Percentiles rank a stretch among this genome's conserved stretches.
These are phyloP conservation scores for Sphaerobolus stellatus DNA, from an alignment of 1,284 basidiomycete genomes.

Conservation along the genomic window DNA sequence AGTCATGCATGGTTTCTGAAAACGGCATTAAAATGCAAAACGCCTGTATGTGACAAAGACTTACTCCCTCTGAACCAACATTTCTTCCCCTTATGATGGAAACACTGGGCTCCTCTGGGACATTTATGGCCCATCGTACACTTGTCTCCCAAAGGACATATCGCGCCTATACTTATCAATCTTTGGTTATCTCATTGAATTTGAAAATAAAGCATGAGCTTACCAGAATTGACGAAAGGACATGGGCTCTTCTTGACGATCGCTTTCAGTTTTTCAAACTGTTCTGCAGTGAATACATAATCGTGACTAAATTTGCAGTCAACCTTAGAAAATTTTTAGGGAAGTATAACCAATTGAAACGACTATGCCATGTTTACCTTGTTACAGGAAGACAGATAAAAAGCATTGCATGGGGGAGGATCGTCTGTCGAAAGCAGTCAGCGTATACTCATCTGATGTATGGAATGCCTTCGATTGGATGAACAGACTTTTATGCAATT, in stretches of 20 bases:
- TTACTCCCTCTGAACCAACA: conserved; percentile 82
- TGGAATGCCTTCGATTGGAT: not conserved
- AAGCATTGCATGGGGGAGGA: conserved; percentile 79
- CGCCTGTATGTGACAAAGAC: conserved; percentile 30
- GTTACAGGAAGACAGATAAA: conserved; percentile 74
- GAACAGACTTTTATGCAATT: conserved; percentile 50
- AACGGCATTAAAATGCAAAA: too few relatives aligned
- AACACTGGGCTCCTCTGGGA: conserved; percentile 65
- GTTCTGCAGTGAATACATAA: conserved; percentile 65
- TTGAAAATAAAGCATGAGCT: too few relatives aligned
- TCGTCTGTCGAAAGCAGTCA: conserved; percentile 55
- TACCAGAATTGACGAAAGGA: conserved; percentile 75
- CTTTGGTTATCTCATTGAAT: too few relatives aligned
- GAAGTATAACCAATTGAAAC: too few relatives aligned
- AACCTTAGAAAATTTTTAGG: too few relatives aligned
- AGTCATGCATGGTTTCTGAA: conserved; percentile 1
- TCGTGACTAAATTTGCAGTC: conserved; percentile 80
- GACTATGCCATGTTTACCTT: conserved; percentile 70
- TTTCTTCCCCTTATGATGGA: conserved; percentile 51
- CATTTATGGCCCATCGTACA: conserved; percentile 84
- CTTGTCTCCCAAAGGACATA: conserved; percentile 65
- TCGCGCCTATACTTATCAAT: conserved; percentile 46
- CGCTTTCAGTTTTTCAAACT: conserved; percentile 59
- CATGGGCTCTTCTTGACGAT: conserved; percentile 81
- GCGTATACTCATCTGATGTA: conserved; percentile 17